These are phyloP conservation scores for Camellia sinensis DNA, from an alignment of 148 eudicot species.

Conservation along the genomic window DNA sequence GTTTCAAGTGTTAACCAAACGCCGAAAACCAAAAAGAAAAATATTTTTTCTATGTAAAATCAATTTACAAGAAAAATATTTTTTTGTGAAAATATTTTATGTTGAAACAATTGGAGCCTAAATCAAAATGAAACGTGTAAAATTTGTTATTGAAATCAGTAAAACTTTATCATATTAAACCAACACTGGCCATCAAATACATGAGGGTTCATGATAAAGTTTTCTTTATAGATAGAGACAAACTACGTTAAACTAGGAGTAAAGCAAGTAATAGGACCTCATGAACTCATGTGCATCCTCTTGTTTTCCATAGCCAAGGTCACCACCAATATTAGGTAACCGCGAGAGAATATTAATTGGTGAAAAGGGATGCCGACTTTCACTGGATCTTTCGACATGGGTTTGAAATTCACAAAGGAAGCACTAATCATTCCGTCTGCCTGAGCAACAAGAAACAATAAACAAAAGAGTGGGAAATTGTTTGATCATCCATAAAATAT, in stretches of 20 bases:
- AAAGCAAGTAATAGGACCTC: slow-evolving; percentile 50
- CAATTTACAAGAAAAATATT: no score
- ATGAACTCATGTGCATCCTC: slow-evolving; percentile 98
- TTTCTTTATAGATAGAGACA: not conserved
- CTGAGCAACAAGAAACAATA: slow-evolving; percentile 34
- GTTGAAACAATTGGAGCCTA: not conserved
- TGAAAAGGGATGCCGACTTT: slow-evolving; percentile 67
- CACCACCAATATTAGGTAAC: slow-evolving; percentile 87
- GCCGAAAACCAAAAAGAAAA: no score
- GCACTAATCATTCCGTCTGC: slow-evolving; percentile 83
- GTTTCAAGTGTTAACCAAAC: no score
- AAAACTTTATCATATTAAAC: not conserved
- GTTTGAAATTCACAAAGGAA: slow-evolving; percentile 84
- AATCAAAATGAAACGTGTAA: not conserved
- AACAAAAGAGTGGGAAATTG: slow-evolving; percentile 10
- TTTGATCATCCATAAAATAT: not conserved
- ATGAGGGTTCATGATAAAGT: not conserved
- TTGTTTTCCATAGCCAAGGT: slow-evolving; percentile 88
- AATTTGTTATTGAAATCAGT: not conserved
- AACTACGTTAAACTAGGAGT: not conserved
- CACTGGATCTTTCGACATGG: slow-evolving; percentile 62
- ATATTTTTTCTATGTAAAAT: no score
- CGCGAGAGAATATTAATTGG: slow-evolving; percentile 82
- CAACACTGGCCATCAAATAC: not conserved
- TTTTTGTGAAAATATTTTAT: no score